Base-by-base conservation (phyloP, 129 eudicot species). In the Solidago caesia region DNA sequence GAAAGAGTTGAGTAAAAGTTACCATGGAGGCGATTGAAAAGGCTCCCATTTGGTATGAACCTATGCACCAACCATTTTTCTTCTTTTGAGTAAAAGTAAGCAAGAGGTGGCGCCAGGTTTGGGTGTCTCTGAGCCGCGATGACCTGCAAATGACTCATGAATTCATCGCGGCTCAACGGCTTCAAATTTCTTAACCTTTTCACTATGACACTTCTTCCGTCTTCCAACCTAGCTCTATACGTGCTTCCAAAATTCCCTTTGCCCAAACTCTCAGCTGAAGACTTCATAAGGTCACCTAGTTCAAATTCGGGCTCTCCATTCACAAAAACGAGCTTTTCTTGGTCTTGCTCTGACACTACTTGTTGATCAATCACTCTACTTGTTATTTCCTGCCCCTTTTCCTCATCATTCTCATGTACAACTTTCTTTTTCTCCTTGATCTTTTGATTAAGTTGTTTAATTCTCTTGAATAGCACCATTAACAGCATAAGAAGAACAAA, bases 181-280 rank as follows among this genome's bases (percentile, higher is more conserved):
- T 82, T 91, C 87, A 88, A 79, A 79, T 88, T 94, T 79, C 88
- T 82, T 16, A 88, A 56, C 63, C 97, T 69, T 75, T 91, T 91
- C 74, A 91, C 97, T 2, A 84, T 89, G 49, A 91, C 91, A 26
- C 57, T 73, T 39, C 79, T 81, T 26, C 94, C 88, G 41, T 65
- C 83, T 26, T 82, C 89, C 73, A 91, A 53, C 72, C 60, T 61
- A 55, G 91, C 97, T 71, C 78, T 83, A 59, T 91, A 91, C 8
- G 85, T 78, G 55, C 80, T 91, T 4, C 94, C 97, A 33, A 88
- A 88, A 71, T 79, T 88, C 60, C 91, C 97, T 48, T 78, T 86
- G 5, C 89, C 94, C 65, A 91, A 71, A 14, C 89, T 89, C 81
- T 91, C 94, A 5, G 97, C 97, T 0, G 97, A 88, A 39, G 97